These are phyloP conservation scores for Phytophthora palmivora DNA, from an alignment of 352 stramenopile genomes.

Conservation along the genomic window DNA sequence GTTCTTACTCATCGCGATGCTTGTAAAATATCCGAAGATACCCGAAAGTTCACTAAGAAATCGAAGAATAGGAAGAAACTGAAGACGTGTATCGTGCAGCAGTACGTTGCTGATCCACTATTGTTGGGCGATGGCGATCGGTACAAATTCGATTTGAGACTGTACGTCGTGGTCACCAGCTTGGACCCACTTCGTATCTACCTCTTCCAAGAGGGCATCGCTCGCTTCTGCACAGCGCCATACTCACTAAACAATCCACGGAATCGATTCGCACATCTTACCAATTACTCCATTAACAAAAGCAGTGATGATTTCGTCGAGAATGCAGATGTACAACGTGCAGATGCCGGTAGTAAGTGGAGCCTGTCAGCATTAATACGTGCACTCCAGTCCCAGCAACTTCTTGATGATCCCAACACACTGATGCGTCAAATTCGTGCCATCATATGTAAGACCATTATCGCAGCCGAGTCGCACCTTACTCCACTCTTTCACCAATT, in stretches of 20 bases:
- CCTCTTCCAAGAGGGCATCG: conserved; percentile 86
- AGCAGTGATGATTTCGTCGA: conserved; percentile 65
- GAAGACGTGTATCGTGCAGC: conserved; percentile 75
- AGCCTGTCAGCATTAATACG: conserved; percentile 63
- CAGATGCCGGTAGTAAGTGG: conserved; percentile 74
- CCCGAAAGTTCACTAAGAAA: conserved; percentile 31
- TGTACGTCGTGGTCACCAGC: conserved; percentile 92
- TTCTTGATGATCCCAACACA: conserved; percentile 43
- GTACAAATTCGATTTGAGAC: conserved; percentile 91
- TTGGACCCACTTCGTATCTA: conserved; percentile 89
- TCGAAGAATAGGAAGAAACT: conserved; percentile 17
- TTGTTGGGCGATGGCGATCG: conserved; percentile 61
- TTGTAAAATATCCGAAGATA: conserved; percentile 32
- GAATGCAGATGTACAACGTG: conserved; percentile 48
- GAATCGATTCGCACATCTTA: conserved; percentile 74
- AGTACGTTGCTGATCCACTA: conserved; percentile 77
- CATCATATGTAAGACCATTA: conserved; percentile 76
- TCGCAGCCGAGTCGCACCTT: conserved; percentile 70
- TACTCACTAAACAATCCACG: conserved; percentile 75
- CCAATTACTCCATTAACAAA: conserved; percentile 87
- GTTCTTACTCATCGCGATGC: conserved; percentile 59
- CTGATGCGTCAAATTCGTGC: conserved; percentile 54
- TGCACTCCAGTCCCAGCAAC: conserved; percentile 38
- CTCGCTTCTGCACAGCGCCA: conserved; percentile 81
- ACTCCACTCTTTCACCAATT: conserved; percentile 68